phyloP scores from a whole-genome alignment of 1,284 basidiomycete genomes.

The Xerocomus nothofagi region DNA sequence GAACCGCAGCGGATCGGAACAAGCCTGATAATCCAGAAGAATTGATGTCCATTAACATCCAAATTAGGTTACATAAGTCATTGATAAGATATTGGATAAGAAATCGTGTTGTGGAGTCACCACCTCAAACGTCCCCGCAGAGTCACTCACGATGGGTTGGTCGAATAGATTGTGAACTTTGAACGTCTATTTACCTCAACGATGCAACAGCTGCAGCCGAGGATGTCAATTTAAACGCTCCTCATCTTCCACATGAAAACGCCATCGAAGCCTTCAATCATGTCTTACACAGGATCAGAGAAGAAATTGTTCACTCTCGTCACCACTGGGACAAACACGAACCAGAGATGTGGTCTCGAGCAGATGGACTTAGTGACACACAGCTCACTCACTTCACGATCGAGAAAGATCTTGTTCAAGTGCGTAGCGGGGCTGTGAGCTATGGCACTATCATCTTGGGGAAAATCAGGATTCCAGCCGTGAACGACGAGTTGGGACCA shows the following conservation, averaged over 20 bases:
- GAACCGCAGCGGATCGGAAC: too few relatives aligned
- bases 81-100: conserved; percentile 25
- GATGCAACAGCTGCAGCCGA: conserved; percentile 53
- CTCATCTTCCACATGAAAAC: conserved; percentile 57
- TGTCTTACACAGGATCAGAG: conserved; percentile 56
- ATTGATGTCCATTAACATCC: conserved; percentile 13
- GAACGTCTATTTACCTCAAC: conserved; percentile 18
- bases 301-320: conserved; percentile 62
- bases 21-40: too few relatives aligned
- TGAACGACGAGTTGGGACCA: conserved; percentile 59
- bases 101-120: not conserved
- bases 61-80: conserved; percentile 27
- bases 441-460: conserved; percentile 76
- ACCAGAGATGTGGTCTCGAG: conserved; percentile 70
- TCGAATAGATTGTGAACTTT: conserved; percentile 5
- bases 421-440: conserved; percentile 47
- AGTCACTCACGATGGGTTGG: conserved; percentile 27
- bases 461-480: conserved; percentile 69
- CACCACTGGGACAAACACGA: conserved; percentile 71
- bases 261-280: conserved; percentile 63
- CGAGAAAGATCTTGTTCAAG: conserved; percentile 55
- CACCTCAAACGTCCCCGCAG: conserved; percentile 4
- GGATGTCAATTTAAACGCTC: conserved; percentile 52
- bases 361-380: conserved; percentile 48
- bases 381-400: conserved; percentile 55